Base-by-base conservation (phyloP, 2,329 filamentous ascomycete genomes). In the Nigrospora osmanthi region DNA sequence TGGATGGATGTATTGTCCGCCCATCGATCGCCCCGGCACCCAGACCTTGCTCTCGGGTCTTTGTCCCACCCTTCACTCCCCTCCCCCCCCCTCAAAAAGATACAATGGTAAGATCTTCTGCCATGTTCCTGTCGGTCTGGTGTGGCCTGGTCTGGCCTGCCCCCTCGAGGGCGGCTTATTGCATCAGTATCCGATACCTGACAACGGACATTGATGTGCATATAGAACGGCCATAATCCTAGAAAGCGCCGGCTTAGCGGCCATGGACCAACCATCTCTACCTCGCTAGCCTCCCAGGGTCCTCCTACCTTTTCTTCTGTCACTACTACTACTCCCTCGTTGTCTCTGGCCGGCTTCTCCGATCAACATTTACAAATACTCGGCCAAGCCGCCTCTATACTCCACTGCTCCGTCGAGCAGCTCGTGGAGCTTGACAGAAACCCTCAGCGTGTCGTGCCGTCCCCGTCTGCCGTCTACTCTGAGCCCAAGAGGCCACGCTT, bases 181-280 rank as follows among this genome's bases (percentile, higher is more conserved):
- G 53, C 57, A 58, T 28, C 23, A 28, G 23, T 58, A 51, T 56
- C 53, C 53, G 48, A 48, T 52, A 44, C 48, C 46, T 43, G 53
- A 50, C 59, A 52, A 54, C 54, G 47, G 47, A 10, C 23, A 53
- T 62, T 65, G 59, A 63, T 56, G 53, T 52, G 54, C 53, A 48
- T 58, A 51, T 59, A 64, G 61, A 60, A 59, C 58, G 60, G 59
- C 52, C 60, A 52, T 55, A 62, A 62, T 54, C 58, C 66, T 52
- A 71, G 67, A 60, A 71, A 69, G 60, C 69, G 69, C 47, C 66
- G 69, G 61, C 62, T 63, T 52, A 64, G 66, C 55, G 60, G 58
- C 57, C 59, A 61, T 47, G 65, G 63, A 49, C 64, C 65, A 53
- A 54, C 58, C 53, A 54, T 58, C 52, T 56, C 61, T 60, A 53